phyloP scores from a whole-genome alignment of 345 rosid species.

The Lumnitzera racemosa region DNA sequence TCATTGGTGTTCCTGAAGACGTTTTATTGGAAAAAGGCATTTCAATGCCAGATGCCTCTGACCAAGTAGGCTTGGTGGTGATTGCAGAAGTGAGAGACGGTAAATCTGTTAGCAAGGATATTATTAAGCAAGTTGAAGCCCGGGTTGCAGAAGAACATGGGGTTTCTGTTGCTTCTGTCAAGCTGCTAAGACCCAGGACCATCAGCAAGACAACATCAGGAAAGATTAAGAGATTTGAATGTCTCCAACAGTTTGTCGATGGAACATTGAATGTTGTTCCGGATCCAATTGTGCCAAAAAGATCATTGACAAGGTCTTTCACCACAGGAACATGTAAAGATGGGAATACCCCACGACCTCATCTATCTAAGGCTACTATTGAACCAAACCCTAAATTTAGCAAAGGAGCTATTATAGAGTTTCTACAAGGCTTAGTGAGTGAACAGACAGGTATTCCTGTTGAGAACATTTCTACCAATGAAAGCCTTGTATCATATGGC shows the following conservation, averaged over 20 bases:
- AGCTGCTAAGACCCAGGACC: constrained; percentile 54
- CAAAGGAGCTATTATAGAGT: constrained; percentile 39
- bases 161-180: constrained; percentile 37
- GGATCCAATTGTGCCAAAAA: constrained; percentile 29
- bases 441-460: constrained; percentile 42
- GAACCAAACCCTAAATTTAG: constrained; percentile 18
- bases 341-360: constrained; percentile 37
- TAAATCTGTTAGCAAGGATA: constrained; percentile 30
- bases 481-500: constrained; percentile 53
- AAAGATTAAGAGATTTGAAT: constrained; percentile 67
- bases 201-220: constrained; percentile 65
- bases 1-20: constrained; percentile 62
- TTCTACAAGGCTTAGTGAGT: constrained; percentile 35
- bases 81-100: constrained; percentile 61
- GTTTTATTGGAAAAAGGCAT: constrained; percentile 50
- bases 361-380: constrained; percentile 19
- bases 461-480: constrained; percentile 32
- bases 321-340: constrained; percentile 43
- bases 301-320: constrained; percentile 28
- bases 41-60: constrained; percentile 43
- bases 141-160: constrained; percentile 61
- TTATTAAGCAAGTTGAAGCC: constrained; percentile 30
- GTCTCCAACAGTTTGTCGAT: constrained; percentile 50
- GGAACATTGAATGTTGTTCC: constrained; percentile 37
- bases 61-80: constrained; percentile 57